These are phyloP conservation scores for Trametes gibbosa DNA, from an alignment of 768 basidiomycete genomes.

Conservation along the genomic window DNA sequence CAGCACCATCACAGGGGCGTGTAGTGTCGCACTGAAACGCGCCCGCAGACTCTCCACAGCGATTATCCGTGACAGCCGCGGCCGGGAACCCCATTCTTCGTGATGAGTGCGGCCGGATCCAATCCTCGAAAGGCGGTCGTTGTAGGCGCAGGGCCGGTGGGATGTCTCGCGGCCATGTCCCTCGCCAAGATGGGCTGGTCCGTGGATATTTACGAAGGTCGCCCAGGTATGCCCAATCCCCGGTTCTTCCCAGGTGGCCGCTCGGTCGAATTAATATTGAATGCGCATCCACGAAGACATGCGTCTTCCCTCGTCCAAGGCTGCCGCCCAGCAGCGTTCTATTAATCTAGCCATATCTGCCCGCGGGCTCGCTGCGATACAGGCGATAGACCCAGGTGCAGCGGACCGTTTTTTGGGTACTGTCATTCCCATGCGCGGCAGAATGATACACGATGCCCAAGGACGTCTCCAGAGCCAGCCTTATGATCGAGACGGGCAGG, in stretches of 20 bases:
- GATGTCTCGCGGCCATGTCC: conserved; percentile 84
- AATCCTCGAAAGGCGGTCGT: conserved; percentile 50
- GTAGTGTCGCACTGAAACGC: conserved; percentile 2
- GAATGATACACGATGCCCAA: conserved; percentile 86
- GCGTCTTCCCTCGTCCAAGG: conserved; percentile 67
- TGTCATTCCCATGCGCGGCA: conserved; percentile 90
- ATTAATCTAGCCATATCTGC: conserved; percentile 97
- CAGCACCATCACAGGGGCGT: neutral
- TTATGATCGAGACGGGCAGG: conserved; percentile 89
- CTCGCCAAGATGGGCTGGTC: conserved; percentile 86
- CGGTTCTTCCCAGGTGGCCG: conserved; percentile 12
- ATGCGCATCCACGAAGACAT: conserved; percentile 48
- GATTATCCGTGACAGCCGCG: conserved; percentile 16
- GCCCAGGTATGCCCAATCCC: conserved; percentile 54
- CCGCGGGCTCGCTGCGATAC: conserved; percentile 85
- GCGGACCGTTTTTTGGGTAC: conserved; percentile 70
- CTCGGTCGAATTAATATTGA: conserved; percentile 10
- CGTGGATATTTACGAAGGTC: conserved; percentile 76
- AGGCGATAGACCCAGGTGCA: conserved; percentile 70
- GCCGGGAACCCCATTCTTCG: neutral
- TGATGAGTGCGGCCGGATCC: conserved; percentile 7
- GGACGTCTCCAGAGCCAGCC: conserved; percentile 78
- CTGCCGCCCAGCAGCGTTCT: conserved; percentile 71
- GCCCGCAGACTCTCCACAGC: conserved; percentile 2
- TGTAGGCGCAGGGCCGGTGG: conserved; percentile 92